These are phyloP conservation scores for Fusarium citri DNA, from an alignment of 2,329 filamentous ascomycete genomes.

Conservation along the genomic window DNA sequence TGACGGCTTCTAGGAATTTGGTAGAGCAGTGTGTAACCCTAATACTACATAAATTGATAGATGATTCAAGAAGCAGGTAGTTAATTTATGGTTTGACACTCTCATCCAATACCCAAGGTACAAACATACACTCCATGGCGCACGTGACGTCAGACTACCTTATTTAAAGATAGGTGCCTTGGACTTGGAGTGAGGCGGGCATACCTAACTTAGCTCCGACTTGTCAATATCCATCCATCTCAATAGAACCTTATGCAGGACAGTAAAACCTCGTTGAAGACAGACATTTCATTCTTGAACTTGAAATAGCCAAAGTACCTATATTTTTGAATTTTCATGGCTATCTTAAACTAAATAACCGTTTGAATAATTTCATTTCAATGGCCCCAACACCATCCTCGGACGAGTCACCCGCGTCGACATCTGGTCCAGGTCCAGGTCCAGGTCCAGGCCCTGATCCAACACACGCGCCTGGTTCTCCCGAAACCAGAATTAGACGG, in stretches of 20 bases:
- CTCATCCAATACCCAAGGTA: background rate
- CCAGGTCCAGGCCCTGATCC: constrained; percentile 30
- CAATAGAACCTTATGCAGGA: constrained; percentile 3
- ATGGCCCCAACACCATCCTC: constrained; percentile 50
- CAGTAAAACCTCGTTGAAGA: constrained; percentile 5
- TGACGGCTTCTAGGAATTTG: background rate
- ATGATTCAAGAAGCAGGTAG: background rate
- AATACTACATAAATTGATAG: background rate
- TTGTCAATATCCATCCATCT: background rate
- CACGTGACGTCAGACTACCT: constrained; percentile 45
- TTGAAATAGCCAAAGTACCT: constrained; percentile 9
- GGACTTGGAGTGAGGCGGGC: background rate
- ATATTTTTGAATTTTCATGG: background rate
- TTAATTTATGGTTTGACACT: background rate
- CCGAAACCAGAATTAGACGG: constrained; percentile 49
- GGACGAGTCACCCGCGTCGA: constrained; percentile 45
- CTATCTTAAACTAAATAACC: constrained; percentile 3
- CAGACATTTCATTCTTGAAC: background rate
- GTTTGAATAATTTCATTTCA: constrained; percentile 37
- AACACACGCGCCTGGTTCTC: constrained; percentile 26
- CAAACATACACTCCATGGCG: background rate
- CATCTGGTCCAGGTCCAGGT: constrained; percentile 34
- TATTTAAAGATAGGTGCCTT: constrained; percentile 1
- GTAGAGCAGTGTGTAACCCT: background rate
- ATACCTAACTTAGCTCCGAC: background rate